Conservation (phyloP, 208 protist genomes). For the Crithidia fasciculata region DNA sequence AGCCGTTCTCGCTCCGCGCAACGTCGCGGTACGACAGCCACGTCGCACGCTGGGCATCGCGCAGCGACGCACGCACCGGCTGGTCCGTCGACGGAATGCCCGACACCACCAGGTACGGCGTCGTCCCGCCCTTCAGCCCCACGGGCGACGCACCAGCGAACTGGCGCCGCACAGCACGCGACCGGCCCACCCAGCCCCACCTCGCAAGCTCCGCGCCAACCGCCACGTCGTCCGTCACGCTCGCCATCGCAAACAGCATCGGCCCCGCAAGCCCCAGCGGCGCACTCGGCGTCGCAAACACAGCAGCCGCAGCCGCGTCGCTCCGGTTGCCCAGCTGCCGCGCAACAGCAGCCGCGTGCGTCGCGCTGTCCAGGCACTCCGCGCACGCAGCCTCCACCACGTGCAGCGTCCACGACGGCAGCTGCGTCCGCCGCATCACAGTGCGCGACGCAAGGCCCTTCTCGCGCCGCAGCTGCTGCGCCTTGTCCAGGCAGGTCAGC, state of each 20-base stretch:
- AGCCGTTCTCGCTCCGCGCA: constrained; percentile 9
- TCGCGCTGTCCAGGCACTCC: constrained; percentile 9
- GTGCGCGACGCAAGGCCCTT: not conserved
- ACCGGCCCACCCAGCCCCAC: constrained; percentile 15
- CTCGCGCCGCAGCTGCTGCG: not conserved
- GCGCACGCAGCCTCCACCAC: not conserved
- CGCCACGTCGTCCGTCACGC: constrained; percentile 28
- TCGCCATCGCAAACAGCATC: constrained; percentile 24
- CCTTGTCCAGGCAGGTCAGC: not conserved
- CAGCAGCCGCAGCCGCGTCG: not conserved
- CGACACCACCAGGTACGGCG: constrained; percentile 15
- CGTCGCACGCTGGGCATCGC: constrained; percentile 5
- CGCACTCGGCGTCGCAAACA: constrained; percentile 14
- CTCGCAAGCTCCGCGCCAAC: constrained; percentile 12
- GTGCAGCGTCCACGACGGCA: not conserved
- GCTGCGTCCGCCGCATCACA: not conserved
- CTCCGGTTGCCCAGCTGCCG: not conserved
- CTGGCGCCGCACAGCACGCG: constrained; percentile 10
- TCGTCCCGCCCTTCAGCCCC: constrained; percentile 8
- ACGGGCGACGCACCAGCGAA: constrained; percentile 9
- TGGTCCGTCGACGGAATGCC: constrained; percentile 15
- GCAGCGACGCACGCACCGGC: constrained; percentile 4
- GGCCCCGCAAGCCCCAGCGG: constrained; percentile 20
- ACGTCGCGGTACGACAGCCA: constrained; percentile 7
- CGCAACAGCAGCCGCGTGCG: constrained; percentile 5